Percentiles rank a stretch among this genome's conserved stretches.
Evolutionary conservation across 1,284 basidiomycete genomes (phyloP).

Genomic region (Microbotryum silenes-acaulis): DNA sequence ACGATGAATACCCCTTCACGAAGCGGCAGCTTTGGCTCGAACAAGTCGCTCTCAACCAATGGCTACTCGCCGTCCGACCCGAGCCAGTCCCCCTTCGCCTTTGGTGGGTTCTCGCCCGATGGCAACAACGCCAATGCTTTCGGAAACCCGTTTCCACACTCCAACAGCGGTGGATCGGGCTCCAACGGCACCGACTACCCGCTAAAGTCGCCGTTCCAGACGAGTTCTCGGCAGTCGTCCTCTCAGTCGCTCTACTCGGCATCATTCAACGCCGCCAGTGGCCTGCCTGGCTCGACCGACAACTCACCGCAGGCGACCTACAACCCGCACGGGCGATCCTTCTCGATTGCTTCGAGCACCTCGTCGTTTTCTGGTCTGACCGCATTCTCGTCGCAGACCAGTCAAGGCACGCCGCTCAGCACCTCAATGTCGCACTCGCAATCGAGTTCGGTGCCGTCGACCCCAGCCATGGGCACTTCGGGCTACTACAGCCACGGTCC

Average conservation of each 20-base stretch:
- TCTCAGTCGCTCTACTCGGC: conserved; percentile 10
- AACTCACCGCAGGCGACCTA: conserved; percentile 14
- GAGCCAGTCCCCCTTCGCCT: background rate
- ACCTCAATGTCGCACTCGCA: conserved; percentile 23
- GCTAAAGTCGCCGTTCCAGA: background rate
- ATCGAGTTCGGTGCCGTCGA: conserved; percentile 23
- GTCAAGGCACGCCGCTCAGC: conserved; percentile 20
- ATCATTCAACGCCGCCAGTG: conserved; percentile 10
- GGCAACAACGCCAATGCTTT: conserved; percentile 3
- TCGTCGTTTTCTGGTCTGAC: conserved; percentile 29
- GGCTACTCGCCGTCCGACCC: conserved; percentile 11
- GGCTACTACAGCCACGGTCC: conserved; percentile 15
- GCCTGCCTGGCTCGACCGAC: background rate
- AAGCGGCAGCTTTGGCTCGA: background rate
- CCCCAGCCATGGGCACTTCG: conserved; percentile 6
- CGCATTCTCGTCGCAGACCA: conserved; percentile 22
- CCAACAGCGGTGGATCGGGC: too few relatives aligned
- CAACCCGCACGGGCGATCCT: conserved; percentile 25
- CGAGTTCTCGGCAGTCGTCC: background rate
- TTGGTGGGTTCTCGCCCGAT: conserved; percentile 1
- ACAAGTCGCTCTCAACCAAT: conserved; percentile 5
- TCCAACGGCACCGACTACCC: too few relatives aligned
- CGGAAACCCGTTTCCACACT: background rate
- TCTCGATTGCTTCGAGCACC: conserved; percentile 28
- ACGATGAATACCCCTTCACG: background rate